Evolutionary conservation across 345 rosid genomes (phyloP).

Genomic region (Garcia nutans): DNA sequence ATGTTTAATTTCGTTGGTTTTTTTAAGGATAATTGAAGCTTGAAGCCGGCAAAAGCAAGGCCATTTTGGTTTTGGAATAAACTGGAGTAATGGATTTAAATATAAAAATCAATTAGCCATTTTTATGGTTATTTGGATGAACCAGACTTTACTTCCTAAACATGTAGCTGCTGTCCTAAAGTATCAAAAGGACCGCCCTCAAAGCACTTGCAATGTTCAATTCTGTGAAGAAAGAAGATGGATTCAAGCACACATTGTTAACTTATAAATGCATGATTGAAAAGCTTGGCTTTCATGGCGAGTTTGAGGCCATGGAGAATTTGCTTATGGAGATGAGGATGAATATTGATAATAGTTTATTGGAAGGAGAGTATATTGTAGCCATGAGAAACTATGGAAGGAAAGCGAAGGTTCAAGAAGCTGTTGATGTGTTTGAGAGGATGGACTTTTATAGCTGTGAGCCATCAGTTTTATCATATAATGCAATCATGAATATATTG

Average conservation of each 20-base stretch:
- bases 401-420: constrained; percentile 79
- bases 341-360: constrained; percentile 47
- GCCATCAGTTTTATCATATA: constrained; percentile 68
- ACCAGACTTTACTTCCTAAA: constrained; percentile 58
- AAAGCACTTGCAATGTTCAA: constrained; percentile 77
- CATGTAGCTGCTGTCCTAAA: constrained; percentile 78
- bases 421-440: constrained; percentile 83
- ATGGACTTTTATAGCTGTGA: constrained; percentile 80
- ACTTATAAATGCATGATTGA: constrained; percentile 72
- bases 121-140: constrained; percentile 42
- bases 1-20: background rate
- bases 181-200: constrained; percentile 62
- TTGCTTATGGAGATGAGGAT: constrained; percentile 52
- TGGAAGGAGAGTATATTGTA: constrained; percentile 75
- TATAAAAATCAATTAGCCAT: constrained; percentile 6
- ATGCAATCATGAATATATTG: constrained; percentile 79
- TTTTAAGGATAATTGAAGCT: constrained; percentile 22
- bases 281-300: constrained; percentile 72
- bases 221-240: constrained; percentile 61
- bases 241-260: constrained; percentile 64
- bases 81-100: constrained; percentile 16
- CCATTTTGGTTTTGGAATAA: background rate
- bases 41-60: constrained; percentile 3
- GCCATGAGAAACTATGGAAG: constrained; percentile 72
- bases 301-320: constrained; percentile 75